phyloP scores from a whole-genome alignment of 371 early-diverging fungal species.

The Mortierella sp. region DNA sequence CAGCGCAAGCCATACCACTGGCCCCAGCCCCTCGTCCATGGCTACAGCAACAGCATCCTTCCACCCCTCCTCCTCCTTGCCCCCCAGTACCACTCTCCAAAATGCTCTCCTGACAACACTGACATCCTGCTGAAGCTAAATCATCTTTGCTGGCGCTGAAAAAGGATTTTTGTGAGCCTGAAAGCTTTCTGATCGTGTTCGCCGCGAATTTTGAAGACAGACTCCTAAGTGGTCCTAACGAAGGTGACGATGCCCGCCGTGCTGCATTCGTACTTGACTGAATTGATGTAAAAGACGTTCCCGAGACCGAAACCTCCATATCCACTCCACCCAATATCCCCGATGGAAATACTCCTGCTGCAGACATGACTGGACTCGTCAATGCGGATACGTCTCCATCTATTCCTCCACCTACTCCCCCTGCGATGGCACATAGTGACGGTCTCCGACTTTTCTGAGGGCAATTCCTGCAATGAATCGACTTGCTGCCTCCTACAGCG shows the following conservation, averaged over 20 bases:
- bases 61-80: neutral
- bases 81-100: constrained; percentile 1
- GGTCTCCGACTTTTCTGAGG: constrained; percentile 8
- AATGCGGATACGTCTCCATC: neutral
- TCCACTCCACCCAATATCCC: constrained; percentile 1
- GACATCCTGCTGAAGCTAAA: neutral
- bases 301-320: constrained; percentile 21
- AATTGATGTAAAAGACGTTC: constrained; percentile 6
- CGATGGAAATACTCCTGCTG: neutral
- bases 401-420: too few relatives aligned
- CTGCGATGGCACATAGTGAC: constrained; percentile 6
- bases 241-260: constrained; percentile 4
- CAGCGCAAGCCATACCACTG: constrained; percentile 9
- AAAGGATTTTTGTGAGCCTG: constrained; percentile 31
- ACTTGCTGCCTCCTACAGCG: constrained; percentile 8
- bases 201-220: constrained; percentile 40
- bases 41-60: constrained; percentile 4
- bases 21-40: neutral
- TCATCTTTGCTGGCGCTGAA: constrained; percentile 31
- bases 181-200: constrained; percentile 32
- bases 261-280: constrained; percentile 2
- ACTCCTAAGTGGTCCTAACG: constrained; percentile 18
- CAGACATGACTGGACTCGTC: constrained; percentile 1
- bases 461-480: constrained; percentile 26
- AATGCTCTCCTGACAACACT: constrained; percentile 26